Evolutionary conservation across 1,284 basidiomycete species (phyloP).

Genomic region (Tilletia caries): DNA sequence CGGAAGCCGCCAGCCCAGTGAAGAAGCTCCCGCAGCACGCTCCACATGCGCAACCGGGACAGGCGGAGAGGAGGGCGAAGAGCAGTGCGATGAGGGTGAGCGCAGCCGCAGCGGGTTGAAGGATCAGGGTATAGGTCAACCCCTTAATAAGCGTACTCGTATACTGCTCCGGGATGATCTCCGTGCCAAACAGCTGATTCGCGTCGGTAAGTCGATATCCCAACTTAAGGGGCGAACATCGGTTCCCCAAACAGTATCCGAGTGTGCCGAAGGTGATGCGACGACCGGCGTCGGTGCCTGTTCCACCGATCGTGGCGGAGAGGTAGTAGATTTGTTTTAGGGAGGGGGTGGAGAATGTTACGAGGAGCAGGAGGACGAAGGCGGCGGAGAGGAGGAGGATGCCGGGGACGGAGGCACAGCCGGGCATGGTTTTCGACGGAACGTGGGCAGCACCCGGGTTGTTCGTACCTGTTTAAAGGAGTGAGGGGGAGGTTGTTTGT

Average conservation of each 20-base stretch:
- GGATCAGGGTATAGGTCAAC: conserved; percentile 45
- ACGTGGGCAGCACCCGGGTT: no score
- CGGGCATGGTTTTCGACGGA: conserved; percentile 17
- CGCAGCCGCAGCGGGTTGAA: conserved; percentile 33
- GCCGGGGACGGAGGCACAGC: conserved; percentile 37
- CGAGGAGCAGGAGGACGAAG: conserved; percentile 38
- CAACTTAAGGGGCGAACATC: conserved; percentile 32
- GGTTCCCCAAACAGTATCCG: conserved; percentile 37
- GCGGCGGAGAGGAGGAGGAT: conserved; percentile 40
- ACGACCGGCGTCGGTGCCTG: conserved; percentile 26
- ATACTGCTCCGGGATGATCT: conserved; percentile 30
- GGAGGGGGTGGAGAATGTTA: conserved; percentile 42
- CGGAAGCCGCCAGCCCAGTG: conserved; percentile 33
- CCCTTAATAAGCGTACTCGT: conserved; percentile 38
- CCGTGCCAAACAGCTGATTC: conserved; percentile 40
- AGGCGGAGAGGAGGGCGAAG: conserved; percentile 40
- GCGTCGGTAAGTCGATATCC: conserved; percentile 39
- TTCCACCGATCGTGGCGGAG: conserved; percentile 31
- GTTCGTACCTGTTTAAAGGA: no score
- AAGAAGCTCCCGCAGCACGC: conserved; percentile 33
- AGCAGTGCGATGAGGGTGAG: conserved; percentile 34
- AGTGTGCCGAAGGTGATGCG: conserved; percentile 32
- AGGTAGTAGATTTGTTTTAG: conserved; percentile 46
- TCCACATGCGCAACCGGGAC: conserved; percentile 32
- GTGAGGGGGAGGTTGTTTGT: background rate